phyloP scores from a whole-genome alignment of 148 eudicot genomes.

The Polygonum aviculare region DNA sequence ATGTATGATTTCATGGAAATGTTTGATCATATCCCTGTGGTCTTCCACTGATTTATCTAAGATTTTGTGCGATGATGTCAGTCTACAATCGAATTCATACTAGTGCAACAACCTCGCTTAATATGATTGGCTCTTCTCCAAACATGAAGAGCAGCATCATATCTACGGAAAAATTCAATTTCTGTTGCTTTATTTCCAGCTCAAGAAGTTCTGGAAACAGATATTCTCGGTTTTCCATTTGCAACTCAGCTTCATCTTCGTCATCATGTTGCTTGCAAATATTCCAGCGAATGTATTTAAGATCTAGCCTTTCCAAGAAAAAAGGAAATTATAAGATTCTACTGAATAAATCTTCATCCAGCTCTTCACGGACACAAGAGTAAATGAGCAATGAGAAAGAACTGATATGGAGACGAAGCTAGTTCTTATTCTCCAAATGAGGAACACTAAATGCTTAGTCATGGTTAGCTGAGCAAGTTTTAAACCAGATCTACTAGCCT shows the following conservation, averaged over 20 bases:
- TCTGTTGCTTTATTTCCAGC: conserved; percentile 27
- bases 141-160: conserved; percentile 33
- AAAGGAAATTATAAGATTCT: conserved; percentile 22
- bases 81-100: conserved; percentile 33
- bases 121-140: conserved; percentile 24
- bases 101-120: conserved; percentile 22
- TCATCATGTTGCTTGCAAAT: conserved; percentile 27
- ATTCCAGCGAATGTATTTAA: conserved; percentile 21
- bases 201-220: conserved; percentile 21
- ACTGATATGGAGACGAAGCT: too few species aligned
- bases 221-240: conserved; percentile 20
- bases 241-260: conserved; percentile 24
- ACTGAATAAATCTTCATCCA: conserved; percentile 24
- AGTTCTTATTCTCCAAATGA: too few species aligned
- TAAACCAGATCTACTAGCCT: too few species aligned
- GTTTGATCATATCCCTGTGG: not conserved
- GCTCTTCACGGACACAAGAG: too few species aligned
- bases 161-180: conserved; percentile 25
- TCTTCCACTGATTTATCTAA: conserved; percentile 6
- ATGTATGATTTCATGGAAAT: not conserved
- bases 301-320: conserved; percentile 20
- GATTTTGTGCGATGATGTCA: conserved; percentile 31
- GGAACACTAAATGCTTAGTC: too few species aligned
- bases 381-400: too few species aligned
- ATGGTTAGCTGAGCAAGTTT: too few species aligned